Conservation (phyloP, 208 protist genomes). For the Leishmania gerbilli region DNA sequence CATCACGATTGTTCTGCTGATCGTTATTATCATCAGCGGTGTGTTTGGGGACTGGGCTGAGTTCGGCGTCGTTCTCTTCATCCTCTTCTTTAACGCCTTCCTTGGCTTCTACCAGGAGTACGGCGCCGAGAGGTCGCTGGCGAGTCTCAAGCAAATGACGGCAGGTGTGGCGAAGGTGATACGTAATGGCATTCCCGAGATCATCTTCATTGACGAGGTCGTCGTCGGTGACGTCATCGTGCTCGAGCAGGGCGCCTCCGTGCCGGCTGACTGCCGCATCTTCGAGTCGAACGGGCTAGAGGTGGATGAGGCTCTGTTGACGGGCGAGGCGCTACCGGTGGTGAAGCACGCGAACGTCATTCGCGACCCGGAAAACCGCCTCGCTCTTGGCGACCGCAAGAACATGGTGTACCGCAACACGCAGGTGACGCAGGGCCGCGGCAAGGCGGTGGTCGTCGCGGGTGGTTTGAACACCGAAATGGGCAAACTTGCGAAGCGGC, state of each 20-base stretch:
- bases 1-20: constrained; percentile 85
- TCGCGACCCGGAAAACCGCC: constrained; percentile 63
- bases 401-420: constrained; percentile 92
- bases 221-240: constrained; percentile 96
- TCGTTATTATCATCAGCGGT: constrained; percentile 81
- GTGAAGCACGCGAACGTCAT: constrained; percentile 85
- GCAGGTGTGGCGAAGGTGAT: constrained; percentile 88
- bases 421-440: constrained; percentile 82
- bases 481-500: constrained; percentile 81
- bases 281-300: constrained; percentile 86
- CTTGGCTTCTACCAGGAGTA: constrained; percentile 92
- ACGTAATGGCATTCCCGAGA: constrained; percentile 84
- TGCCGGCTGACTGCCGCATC: constrained; percentile 96
- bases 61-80: constrained; percentile 81
- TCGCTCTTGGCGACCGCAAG: constrained; percentile 88
- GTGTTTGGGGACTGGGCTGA: constrained; percentile 89
- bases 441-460: constrained; percentile 74
- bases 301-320: constrained; percentile 94
- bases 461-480: constrained; percentile 87
- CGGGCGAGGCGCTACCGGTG: constrained; percentile 91
- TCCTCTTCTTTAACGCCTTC: constrained; percentile 87
- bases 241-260: constrained; percentile 89
- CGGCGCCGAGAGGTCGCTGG: constrained; percentile 81
- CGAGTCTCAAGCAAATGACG: constrained; percentile 88
- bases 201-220: constrained; percentile 95